Evolutionary conservation across 2,329 filamentous ascomycete species (phyloP).

Genomic region (Leptosphaerulina australis): DNA sequence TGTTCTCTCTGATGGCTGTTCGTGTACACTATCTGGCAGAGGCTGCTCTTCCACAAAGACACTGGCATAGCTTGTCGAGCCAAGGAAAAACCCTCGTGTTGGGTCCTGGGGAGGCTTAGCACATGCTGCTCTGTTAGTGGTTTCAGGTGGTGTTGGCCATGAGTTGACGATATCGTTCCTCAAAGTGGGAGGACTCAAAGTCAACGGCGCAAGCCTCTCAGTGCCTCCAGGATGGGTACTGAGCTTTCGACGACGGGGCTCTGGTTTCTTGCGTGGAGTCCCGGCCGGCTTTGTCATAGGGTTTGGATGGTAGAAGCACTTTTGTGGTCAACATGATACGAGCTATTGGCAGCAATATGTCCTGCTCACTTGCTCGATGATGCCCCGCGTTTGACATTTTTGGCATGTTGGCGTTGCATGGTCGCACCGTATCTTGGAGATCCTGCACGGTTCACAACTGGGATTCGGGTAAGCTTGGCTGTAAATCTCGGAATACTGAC

Average conservation of each 20-base stretch:
- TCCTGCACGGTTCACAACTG: slow-evolving; percentile 47
- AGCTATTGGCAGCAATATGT: neutral
- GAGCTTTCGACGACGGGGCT: slow-evolving; percentile 36
- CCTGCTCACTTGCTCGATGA: slow-evolving; percentile 40
- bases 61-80: slow-evolving; percentile 46
- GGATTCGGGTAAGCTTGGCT: slow-evolving; percentile 22
- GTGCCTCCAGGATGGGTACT: slow-evolving; percentile 21
- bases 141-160: slow-evolving; percentile 43
- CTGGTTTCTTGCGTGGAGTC: slow-evolving; percentile 44
- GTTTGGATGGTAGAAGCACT: slow-evolving; percentile 47
- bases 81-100: slow-evolving; percentile 40
- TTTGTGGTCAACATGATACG: slow-evolving; percentile 7
- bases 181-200: slow-evolving; percentile 37
- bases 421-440: slow-evolving; percentile 46
- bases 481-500: slow-evolving; percentile 17
- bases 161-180: slow-evolving; percentile 31
- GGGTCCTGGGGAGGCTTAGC: slow-evolving; percentile 29
- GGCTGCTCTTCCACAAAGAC: slow-evolving; percentile 42
- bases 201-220: slow-evolving; percentile 31
- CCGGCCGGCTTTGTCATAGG: slow-evolving; percentile 47
- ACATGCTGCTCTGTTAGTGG: slow-evolving; percentile 28
- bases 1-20: slow-evolving; percentile 36
- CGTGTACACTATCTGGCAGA: slow-evolving; percentile 38
- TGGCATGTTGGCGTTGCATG: slow-evolving; percentile 44
- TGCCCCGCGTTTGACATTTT: slow-evolving; percentile 43